These are phyloP conservation scores for Microbotryomycetes sp. DNA, from an alignment of 1,284 basidiomycete species.

Conservation along the genomic window DNA sequence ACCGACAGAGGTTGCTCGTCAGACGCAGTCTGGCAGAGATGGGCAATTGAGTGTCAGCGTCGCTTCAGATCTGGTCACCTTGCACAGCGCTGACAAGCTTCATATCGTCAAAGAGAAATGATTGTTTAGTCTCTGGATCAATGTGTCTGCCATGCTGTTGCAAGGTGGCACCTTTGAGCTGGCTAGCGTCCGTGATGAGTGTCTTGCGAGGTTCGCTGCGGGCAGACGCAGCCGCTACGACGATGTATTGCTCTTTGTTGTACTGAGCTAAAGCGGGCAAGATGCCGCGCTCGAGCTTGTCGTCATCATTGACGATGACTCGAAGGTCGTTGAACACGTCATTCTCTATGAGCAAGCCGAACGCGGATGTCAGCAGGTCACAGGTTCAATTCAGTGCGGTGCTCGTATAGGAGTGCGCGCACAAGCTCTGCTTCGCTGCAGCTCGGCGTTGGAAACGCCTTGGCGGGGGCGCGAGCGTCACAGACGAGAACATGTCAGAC, in stretches of 20 bases:
- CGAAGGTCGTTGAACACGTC: conserved; percentile 60
- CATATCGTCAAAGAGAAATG: conserved; percentile 55
- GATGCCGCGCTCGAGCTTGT: conserved; percentile 65
- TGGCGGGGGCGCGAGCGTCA: no score
- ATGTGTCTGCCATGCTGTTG: conserved; percentile 47
- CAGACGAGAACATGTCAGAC: no score
- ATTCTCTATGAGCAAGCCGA: conserved; percentile 12
- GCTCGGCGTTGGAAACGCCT: not conserved
- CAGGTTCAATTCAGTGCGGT: not conserved
- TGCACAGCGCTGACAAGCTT: conserved; percentile 46
- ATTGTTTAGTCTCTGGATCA: conserved; percentile 67
- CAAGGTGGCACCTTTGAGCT: conserved; percentile 34
- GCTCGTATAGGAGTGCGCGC: not conserved
- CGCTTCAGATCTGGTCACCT: not conserved
- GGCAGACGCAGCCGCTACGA: conserved; percentile 34
- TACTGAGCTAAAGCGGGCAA: conserved; percentile 69
- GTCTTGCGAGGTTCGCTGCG: conserved; percentile 30
- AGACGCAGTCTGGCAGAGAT: conserved; percentile 58
- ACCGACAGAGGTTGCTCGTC: conserved; percentile 59
- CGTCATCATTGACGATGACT: conserved; percentile 76
- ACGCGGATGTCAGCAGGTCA: not conserved
- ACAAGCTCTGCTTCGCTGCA: not conserved
- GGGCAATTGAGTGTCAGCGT: not conserved
- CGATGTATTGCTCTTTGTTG: conserved; percentile 75
- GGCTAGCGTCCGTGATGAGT: conserved; percentile 64